phyloP scores from a whole-genome alignment of 2,329 filamentous ascomycete genomes.

The Fusarium verrucosum region DNA sequence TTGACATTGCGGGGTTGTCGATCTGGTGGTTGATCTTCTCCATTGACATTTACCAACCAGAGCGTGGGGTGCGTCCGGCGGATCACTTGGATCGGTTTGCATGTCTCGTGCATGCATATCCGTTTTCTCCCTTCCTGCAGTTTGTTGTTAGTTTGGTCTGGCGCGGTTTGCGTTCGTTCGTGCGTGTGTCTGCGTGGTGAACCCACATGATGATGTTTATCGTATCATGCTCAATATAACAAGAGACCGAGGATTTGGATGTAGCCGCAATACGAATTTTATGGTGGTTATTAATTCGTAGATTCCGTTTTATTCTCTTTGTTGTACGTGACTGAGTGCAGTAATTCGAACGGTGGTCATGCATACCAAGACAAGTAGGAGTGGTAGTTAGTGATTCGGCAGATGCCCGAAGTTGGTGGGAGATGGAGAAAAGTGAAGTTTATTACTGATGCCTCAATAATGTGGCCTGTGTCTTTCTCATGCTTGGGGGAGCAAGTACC shows the following conservation, averaged over 20 bases:
- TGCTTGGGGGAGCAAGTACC: too few relatives aligned
- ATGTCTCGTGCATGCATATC: neutral
- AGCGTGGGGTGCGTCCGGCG: conserved; percentile 36
- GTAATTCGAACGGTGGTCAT: neutral
- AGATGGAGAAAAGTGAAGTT: too few relatives aligned
- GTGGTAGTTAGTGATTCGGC: too few relatives aligned
- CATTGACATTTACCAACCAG: conserved; percentile 29
- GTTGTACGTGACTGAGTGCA: neutral
- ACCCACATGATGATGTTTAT: neutral
- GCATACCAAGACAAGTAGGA: too few relatives aligned
- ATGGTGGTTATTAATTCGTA: neutral
- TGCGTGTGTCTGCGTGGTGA: neutral
- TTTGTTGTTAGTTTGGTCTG: neutral
- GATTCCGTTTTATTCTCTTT: neutral
- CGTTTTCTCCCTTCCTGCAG: neutral
- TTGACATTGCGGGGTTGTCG: conserved; percentile 40
- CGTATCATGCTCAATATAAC: neutral
- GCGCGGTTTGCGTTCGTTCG: neutral
- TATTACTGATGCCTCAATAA: too few relatives aligned
- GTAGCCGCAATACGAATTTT: neutral
- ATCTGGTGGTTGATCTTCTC: conserved; percentile 39
- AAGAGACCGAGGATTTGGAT: neutral
- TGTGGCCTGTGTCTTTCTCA: too few relatives aligned
- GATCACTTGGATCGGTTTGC: conserved; percentile 19
- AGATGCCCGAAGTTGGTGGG: too few relatives aligned